phyloP scores from a whole-genome alignment of 2,329 filamentous ascomycete species.

The Hypoxylon sp. region DNA sequence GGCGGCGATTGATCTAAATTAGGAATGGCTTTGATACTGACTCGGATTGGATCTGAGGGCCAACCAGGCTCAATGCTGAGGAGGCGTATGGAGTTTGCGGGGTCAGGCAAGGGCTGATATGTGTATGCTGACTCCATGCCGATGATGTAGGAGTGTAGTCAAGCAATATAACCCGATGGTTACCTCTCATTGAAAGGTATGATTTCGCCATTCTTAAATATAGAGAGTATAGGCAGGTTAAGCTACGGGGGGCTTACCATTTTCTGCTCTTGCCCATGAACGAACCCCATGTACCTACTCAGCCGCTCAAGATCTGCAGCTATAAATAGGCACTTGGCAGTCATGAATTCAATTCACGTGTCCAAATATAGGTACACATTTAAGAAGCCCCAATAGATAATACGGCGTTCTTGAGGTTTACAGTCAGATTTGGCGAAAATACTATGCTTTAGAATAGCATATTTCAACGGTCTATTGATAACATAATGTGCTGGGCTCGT shows the following conservation, averaged over 20 bases:
- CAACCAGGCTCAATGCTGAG: conserved; percentile 19
- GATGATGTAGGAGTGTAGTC: background rate
- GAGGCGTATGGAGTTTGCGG: conserved; percentile 20
- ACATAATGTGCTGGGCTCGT: background rate
- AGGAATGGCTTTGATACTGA: conserved; percentile 4
- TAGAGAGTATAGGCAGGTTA: background rate
- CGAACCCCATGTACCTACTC: background rate
- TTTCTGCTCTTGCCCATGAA: background rate
- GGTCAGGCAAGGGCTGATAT: conserved; percentile 12
- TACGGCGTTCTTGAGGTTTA: background rate
- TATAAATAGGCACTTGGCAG: conserved; percentile 10
- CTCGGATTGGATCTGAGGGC: conserved; percentile 19
- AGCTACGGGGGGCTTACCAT: background rate
- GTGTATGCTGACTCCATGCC: conserved; percentile 10
- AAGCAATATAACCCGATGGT: background rate
- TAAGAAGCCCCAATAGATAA: background rate
- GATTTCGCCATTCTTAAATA: background rate
- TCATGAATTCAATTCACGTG: background rate
- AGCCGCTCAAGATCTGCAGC: conserved; percentile 17
- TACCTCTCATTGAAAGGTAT: background rate
- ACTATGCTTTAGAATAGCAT: background rate
- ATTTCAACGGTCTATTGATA: background rate
- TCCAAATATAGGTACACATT: background rate
- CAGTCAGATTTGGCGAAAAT: background rate
- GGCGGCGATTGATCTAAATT: conserved; percentile 7